phyloP scores from a whole-genome alignment of 371 early-diverging fungal species.

The Capillidium rhysosporum region DNA sequence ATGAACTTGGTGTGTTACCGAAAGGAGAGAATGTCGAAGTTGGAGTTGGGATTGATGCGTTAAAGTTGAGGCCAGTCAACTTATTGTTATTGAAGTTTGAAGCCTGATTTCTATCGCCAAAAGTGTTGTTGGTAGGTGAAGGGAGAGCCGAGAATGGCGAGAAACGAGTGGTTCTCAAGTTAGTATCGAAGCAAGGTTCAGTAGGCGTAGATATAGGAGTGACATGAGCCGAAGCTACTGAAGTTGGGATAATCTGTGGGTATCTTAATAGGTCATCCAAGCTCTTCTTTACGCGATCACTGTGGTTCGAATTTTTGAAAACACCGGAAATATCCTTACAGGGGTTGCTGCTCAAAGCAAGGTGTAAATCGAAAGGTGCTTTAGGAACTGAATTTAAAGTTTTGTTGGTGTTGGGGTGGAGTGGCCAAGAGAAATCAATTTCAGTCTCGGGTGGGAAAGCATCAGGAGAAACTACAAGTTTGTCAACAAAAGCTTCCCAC shows the following conservation, averaged over 20 bases:
- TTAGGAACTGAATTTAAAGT: constrained; percentile 6
- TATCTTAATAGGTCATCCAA: not conserved
- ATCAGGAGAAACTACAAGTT: constrained; percentile 8
- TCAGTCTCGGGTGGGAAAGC: constrained; percentile 11
- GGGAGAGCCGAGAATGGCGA: too few species aligned
- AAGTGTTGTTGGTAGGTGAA: not conserved
- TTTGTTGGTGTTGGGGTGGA: too few species aligned
- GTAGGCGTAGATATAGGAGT: too few species aligned
- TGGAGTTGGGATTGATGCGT: not conserved
- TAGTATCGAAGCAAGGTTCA: too few species aligned
- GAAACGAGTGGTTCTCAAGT: too few species aligned
- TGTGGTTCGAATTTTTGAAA: not conserved
- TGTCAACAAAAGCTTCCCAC: constrained; percentile 1
- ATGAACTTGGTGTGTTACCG: not conserved
- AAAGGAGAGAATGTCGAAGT: not conserved
- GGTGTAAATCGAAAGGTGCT: not conserved
- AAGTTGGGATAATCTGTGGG: not conserved
- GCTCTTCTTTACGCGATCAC: constrained; percentile 1
- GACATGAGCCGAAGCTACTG: too few species aligned
- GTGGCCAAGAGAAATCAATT: not conserved
- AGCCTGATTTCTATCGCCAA: not conserved
- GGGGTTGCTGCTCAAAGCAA: not conserved
- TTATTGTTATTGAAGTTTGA: not conserved
- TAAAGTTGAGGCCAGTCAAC: constrained; percentile 1
- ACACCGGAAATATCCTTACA: not conserved